Conservation (phyloP, 208 protist genomes). For the Leishmania aethiopica region DNA sequence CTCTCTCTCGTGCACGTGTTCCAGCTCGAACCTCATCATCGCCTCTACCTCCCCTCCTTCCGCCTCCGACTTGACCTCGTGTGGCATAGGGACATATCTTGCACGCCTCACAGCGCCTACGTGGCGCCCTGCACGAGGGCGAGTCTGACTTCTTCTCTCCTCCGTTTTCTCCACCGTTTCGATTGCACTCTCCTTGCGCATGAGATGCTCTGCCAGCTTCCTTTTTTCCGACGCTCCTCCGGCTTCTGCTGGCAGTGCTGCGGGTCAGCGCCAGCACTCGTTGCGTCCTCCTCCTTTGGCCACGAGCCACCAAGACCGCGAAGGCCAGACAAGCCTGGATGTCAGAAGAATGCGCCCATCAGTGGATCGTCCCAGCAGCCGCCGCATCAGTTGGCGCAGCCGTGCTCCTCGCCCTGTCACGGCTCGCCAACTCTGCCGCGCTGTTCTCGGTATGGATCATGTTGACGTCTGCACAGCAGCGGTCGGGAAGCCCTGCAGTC, state of each 20-base stretch:
- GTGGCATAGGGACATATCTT: neutral
- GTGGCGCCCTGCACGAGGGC: neutral
- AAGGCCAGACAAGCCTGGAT: no score
- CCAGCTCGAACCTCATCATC: neutral
- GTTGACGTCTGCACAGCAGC: neutral
- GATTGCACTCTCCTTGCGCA: neutral
- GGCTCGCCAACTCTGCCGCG: slow-evolving; percentile 24
- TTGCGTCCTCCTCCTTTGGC: neutral
- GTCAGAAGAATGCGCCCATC: neutral
- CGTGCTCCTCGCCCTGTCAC: slow-evolving; percentile 32
- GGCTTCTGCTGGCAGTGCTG: neutral
- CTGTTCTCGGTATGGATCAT: slow-evolving; percentile 7
- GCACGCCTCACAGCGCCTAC: neutral
- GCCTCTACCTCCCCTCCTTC: neutral
- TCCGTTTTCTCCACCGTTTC: slow-evolving; percentile 8
- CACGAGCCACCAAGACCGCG: neutral
- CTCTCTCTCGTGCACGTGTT: neutral
- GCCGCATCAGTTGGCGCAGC: neutral
- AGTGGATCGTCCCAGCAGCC: neutral
- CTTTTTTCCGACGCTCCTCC: neutral
- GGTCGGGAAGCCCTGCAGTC: neutral
- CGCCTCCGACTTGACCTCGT: no score
- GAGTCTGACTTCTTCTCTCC: neutral
- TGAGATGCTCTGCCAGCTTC: slow-evolving; percentile 10
- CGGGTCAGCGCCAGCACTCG: neutral